These are phyloP conservation scores for Nannizziopsis arthrosporioides DNA, from an alignment of 2,329 filamentous ascomycete species.

Conservation along the genomic window DNA sequence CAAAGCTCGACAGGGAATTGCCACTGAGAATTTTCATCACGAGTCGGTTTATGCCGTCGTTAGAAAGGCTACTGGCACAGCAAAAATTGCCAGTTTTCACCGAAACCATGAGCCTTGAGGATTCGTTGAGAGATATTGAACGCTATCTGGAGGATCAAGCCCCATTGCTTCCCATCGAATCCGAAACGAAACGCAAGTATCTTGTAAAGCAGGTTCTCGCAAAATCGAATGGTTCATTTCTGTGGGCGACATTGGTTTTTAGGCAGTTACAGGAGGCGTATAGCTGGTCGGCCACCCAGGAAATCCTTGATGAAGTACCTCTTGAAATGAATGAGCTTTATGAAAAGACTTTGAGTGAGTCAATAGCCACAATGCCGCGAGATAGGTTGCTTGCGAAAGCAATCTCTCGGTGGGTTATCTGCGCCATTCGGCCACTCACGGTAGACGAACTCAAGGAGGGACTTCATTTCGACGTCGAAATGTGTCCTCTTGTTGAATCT, in stretches of 20 bases:
- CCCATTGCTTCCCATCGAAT: constrained; percentile 12
- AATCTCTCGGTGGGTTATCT: constrained; percentile 29
- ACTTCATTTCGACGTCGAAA: constrained; percentile 25
- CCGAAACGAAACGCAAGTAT: not conserved
- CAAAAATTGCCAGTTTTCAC: not conserved
- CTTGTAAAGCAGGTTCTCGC: constrained; percentile 15
- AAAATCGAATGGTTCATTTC: constrained; percentile 24
- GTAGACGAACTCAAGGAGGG: constrained; percentile 26
- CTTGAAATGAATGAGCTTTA: constrained; percentile 28
- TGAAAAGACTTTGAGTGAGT: constrained; percentile 20
- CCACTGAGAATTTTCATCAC: constrained; percentile 23
- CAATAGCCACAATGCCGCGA: constrained; percentile 20
- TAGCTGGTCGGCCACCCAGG: constrained; percentile 18
- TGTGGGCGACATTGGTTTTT: constrained; percentile 26
- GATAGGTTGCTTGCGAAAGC: constrained; percentile 26
- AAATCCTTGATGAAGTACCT: constrained; percentile 24
- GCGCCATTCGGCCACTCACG: constrained; percentile 25
- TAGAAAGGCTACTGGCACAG: not conserved
- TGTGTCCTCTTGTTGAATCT: constrained; percentile 21
- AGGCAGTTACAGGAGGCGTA: constrained; percentile 22
- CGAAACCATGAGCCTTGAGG: constrained; percentile 15
- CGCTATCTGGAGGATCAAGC: constrained; percentile 18
- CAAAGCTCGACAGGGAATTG: constrained; percentile 18
- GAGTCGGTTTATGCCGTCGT: not conserved
- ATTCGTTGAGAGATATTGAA: constrained; percentile 21